Conservation (phyloP, 1,284 basidiomycete genomes). For the Cutaneotrichosporon cavernicola region DNA sequence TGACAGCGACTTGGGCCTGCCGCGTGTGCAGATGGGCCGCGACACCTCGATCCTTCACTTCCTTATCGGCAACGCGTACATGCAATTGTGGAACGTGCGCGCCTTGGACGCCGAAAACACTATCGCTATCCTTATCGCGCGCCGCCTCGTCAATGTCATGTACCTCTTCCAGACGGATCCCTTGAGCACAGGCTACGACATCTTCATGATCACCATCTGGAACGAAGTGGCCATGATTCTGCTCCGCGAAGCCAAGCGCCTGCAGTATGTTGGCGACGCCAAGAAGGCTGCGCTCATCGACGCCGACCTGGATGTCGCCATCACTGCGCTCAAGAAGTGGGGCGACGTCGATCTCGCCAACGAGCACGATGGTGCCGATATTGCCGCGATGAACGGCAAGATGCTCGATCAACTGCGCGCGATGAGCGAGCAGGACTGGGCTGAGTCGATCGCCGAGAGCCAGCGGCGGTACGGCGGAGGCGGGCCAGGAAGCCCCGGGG, state of each 20-base stretch:
- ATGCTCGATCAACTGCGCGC: slow-evolving; percentile 32
- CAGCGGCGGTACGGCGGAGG: slow-evolving; percentile 23
- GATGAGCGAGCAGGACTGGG: slow-evolving; percentile 31
- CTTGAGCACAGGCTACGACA: slow-evolving; percentile 29
- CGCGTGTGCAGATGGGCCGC: slow-evolving; percentile 20
- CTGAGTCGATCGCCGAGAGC: slow-evolving; percentile 29
- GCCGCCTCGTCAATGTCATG: slow-evolving; percentile 34
- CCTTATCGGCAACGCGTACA: slow-evolving; percentile 33
- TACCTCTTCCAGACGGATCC: slow-evolving; percentile 29
- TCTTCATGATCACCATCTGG: slow-evolving; percentile 36
- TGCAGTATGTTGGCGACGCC: slow-evolving; percentile 17
- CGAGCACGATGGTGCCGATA: slow-evolving; percentile 29
- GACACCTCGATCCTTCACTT: slow-evolving; percentile 29
- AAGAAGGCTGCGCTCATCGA: slow-evolving; percentile 30
- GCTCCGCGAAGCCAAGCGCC: slow-evolving; percentile 33
- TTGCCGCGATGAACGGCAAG: slow-evolving; percentile 35
- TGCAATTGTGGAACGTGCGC: slow-evolving; percentile 35
- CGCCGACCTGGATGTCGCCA: slow-evolving; percentile 35
- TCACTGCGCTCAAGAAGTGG: slow-evolving; percentile 30
- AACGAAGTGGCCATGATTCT: slow-evolving; percentile 37
- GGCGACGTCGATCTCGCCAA: slow-evolving; percentile 30
- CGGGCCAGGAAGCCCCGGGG: not conserved
- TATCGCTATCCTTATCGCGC: slow-evolving; percentile 32
- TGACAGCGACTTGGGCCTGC: slow-evolving; percentile 11
- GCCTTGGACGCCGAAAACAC: slow-evolving; percentile 29